Base-by-base conservation (phyloP, 2,329 filamentous ascomycete genomes). In the Pseudocercospora fuligena region DNA sequence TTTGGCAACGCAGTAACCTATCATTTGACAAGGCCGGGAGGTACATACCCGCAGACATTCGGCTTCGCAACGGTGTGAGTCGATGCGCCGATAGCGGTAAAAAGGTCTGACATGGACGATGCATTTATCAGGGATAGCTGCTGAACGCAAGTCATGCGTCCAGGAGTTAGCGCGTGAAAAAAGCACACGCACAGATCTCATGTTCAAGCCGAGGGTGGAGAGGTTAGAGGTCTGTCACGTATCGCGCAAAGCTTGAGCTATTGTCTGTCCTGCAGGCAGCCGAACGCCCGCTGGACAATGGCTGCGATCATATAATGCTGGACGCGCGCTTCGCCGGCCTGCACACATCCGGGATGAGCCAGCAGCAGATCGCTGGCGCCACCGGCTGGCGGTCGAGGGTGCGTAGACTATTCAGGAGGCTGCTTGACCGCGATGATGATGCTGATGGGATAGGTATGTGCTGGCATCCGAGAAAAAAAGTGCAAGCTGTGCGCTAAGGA, bases 131-230 rank as follows among this genome's bases (percentile, higher is more conserved):
- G 64, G 69, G 70, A 70, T 72, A 60, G 49, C 31, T 65, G 70
- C 67, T 68, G 65, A 65, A 73, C 68, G 72, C 72, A 74, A 74
- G 73, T 73, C 72, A 74, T 74, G 66, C 62, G 65, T 49, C 31
- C 56, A 47, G 65, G 46, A 47, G 63, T 61, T 70, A 69, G 64
- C 64, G 64, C 31, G 58, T 23, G 36, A 53, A 27, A 53, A 33
- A 43, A 62, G 64, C 40, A 46, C 49, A 67, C 51, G 72, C 72
- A 74, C 72, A 68, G 71, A 70, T 69, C 72, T 61, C 67, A 61
- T 36, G 71, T 74, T 73, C 71, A 61, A 67, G 40, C 54, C 64
- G 64, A 62, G 59, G 63, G 59, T 53, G 63, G 61, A 27, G 49
- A 9, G 23, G 47, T 27, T 12, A 53, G 23, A 3, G 31, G 31